Evolutionary conservation across 768 basidiomycete genomes (phyloP).

Genomic region (Lactifluus subvellereus): DNA sequence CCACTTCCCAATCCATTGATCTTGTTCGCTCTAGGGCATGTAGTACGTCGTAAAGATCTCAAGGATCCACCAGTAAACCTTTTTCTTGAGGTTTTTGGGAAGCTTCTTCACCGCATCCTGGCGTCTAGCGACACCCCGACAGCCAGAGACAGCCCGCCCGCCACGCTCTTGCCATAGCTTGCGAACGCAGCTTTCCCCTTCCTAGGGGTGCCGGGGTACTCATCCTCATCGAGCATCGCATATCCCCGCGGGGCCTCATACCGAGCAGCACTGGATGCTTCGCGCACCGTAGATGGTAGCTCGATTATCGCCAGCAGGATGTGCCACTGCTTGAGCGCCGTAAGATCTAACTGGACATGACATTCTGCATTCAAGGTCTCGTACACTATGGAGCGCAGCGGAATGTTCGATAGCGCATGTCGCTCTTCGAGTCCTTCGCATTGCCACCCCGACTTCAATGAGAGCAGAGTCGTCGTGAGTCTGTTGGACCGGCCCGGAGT

Average conservation of each 20-base stretch:
- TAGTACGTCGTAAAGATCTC: constrained; percentile 56
- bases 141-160: background rate
- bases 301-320: background rate
- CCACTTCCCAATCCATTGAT: constrained; percentile 52
- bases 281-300: background rate
- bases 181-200: background rate
- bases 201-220: background rate
- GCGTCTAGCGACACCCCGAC: background rate
- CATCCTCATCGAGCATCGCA: background rate
- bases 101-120: constrained; percentile 43
- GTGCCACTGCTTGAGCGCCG: background rate
- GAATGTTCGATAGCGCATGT: constrained; percentile 10
- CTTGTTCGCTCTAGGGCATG: constrained; percentile 50
- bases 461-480: background rate
- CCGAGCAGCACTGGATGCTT: background rate
- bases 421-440: background rate
- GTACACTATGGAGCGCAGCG: constrained; percentile 19
- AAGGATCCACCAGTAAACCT: constrained; percentile 58
- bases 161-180: background rate
- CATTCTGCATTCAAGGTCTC: constrained; percentile 7
- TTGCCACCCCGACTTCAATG: constrained; percentile 21
- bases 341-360: background rate
- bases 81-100: constrained; percentile 44
- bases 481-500: too few relatives aligned
- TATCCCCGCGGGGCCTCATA: background rate